These are phyloP conservation scores for Mucor circinelloides DNA, from an alignment of 371 early-diverging fungal species.

Conservation along the genomic window DNA sequence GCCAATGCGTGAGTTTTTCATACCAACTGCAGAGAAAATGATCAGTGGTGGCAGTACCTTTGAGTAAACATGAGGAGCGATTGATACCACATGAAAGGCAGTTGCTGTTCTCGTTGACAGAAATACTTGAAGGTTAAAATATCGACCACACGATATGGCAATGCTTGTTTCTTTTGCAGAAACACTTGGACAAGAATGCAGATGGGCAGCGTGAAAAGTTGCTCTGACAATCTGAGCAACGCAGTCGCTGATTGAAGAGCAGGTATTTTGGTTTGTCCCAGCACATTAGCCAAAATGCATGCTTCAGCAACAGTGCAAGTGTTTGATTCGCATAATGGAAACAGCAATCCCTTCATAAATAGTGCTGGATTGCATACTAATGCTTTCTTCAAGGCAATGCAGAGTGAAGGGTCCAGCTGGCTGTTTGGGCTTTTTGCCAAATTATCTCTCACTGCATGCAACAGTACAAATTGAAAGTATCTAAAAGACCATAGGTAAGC, in stretches of 20 bases:
- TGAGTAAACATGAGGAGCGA: conserved; percentile 88
- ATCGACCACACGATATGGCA: conserved; percentile 96
- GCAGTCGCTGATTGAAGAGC: conserved; percentile 84
- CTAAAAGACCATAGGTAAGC: not conserved
- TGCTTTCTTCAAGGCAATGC: conserved; percentile 91
- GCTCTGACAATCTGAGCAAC: conserved; percentile 86
- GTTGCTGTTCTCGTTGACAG: conserved; percentile 73
- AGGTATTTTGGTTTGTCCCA: conserved; percentile 73
- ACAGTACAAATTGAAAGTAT: not conserved
- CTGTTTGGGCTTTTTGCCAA: conserved; percentile 33
- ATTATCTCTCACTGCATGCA: not conserved
- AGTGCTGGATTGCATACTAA: conserved; percentile 91
- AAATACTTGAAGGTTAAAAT: conserved; percentile 88
- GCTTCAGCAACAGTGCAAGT: conserved; percentile 93
- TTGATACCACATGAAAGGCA: conserved; percentile 98
- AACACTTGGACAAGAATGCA: conserved; percentile 89
- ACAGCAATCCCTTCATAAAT: conserved; percentile 94
- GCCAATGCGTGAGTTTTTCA: not conserved
- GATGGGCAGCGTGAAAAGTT: conserved; percentile 87
- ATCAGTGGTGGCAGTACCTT: conserved; percentile 46
- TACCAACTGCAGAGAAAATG: not conserved
- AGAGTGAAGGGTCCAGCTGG: conserved; percentile 92
- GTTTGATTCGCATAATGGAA: conserved; percentile 91
- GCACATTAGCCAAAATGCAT: conserved; percentile 86
- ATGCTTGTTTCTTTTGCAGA: conserved; percentile 94